phyloP scores from a whole-genome alignment of 257 asterid genomes.

The Petrea volubilis region DNA sequence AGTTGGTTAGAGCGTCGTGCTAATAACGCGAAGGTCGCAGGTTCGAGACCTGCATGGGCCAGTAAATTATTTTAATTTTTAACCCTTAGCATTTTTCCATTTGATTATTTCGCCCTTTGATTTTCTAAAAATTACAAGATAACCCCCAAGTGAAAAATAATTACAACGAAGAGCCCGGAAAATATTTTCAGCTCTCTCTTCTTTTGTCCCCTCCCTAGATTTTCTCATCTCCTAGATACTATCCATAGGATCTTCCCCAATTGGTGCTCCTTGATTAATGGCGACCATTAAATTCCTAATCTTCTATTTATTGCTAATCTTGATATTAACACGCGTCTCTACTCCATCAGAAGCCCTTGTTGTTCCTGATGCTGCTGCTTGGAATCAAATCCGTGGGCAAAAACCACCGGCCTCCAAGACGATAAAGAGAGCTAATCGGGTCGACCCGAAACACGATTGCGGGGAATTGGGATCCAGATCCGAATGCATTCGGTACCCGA shows the following conservation, averaged over 20 bases:
- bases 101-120: neutral
- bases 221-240: neutral
- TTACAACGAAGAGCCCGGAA: neutral
- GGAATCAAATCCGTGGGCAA: constrained; percentile 23
- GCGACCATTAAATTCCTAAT: neutral
- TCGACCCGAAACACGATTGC: constrained; percentile 33
- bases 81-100: too few species aligned
- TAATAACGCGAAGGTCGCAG: constrained; percentile 71
- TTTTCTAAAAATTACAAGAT: neutral
- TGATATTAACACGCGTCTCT: neutral
- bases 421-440: constrained; percentile 21
- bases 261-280: constrained; percentile 12
- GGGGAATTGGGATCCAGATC: constrained; percentile 29
- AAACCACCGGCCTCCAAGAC: constrained; percentile 16
- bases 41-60: constrained; percentile 58
- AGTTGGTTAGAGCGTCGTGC: constrained; percentile 79
- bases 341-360: constrained; percentile 18
- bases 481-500: constrained; percentile 31
- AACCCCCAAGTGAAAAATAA: neutral
- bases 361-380: constrained; percentile 22
- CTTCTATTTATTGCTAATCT: constrained; percentile 6
- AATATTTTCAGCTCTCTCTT: neutral
- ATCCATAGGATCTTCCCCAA: neutral
- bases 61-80: neutral
- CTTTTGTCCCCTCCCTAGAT: neutral